These are phyloP conservation scores for Diaporthe sp. DNA, from an alignment of 2,329 filamentous ascomycete species.

Conservation along the genomic window DNA sequence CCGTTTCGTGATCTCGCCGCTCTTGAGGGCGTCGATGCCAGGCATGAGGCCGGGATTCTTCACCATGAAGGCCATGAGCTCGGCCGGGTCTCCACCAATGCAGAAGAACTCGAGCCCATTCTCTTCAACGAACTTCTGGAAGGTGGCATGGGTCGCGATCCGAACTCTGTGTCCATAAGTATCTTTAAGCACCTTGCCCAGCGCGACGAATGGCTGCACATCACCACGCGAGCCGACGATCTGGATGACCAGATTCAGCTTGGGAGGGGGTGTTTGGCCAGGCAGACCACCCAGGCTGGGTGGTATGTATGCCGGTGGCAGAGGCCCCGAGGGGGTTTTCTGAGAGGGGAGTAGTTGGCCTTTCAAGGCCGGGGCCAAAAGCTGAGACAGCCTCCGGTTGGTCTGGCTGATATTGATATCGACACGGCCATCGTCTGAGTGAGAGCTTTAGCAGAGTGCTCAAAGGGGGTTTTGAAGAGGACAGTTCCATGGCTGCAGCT, in stretches of 20 bases:
- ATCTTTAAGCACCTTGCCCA: conserved; percentile 75
- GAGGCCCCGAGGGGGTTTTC: conserved; percentile 53
- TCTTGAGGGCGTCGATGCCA: conserved; percentile 81
- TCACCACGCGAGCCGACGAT: conserved; percentile 82
- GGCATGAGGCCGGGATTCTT: conserved; percentile 91
- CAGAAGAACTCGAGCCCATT: conserved; percentile 82
- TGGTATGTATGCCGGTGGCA: conserved; percentile 79
- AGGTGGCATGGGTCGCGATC: conserved; percentile 79
- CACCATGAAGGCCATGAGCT: conserved; percentile 92
- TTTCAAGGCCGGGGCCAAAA: conserved; percentile 76
- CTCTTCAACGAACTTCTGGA: conserved; percentile 77
- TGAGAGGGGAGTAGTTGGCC: conserved; percentile 67
- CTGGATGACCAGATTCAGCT: conserved; percentile 80
- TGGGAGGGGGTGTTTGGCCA: conserved; percentile 68
- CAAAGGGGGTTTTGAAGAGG: not conserved
- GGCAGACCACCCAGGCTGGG: conserved; percentile 78
- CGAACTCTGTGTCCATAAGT: conserved; percentile 80
- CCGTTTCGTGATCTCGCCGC: conserved; percentile 82
- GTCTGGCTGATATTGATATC: conserved; percentile 85
- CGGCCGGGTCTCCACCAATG: conserved; percentile 81
- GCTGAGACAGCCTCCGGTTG: conserved; percentile 73
- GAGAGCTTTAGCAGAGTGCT: conserved; percentile 33
- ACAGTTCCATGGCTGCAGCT: conserved; percentile 37
- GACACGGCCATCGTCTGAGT: conserved; percentile 80
- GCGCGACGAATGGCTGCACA: conserved; percentile 81